Evolutionary conservation across 176 grass and related monocot species (phyloP), one percentile per base, ranked within the genome.

Genomic region (Carex scoparia): DNA sequence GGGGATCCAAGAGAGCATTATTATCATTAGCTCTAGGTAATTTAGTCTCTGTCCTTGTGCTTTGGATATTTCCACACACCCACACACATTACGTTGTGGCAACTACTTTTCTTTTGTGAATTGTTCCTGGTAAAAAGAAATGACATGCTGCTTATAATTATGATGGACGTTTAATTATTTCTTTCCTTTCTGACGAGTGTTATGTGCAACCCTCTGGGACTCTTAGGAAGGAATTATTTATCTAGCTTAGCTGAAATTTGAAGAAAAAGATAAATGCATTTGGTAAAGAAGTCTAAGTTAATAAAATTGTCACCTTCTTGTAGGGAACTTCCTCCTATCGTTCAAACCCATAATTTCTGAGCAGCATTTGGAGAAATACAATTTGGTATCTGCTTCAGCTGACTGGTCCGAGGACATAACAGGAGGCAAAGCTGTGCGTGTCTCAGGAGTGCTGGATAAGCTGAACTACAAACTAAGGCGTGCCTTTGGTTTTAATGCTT

Each of bases 21-120:
- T 91, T 93, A 87, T 93, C 94, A 86, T 81, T 96, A 88, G 91
- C 91, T 79, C 91, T 96, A 81, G 94, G 94, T 80, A 91, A 91
- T 81, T 84, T 76, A 46, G 72, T 30, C 48, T 30, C 48, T 75
- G 10, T 75, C 46, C 71, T 75, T 75, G 11, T 75, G 42, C 48
- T 76, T 48, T 55, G 4, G 49, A 56, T 53, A 49, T 77, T 77
- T 13, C 23, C 73, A 77, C 27, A 15, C 35, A 30, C 27, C 2
- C 49, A 15, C 73, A 76, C 18, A 37, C 12, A 53, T 69, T 55
- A 56, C 2, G 11, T 55, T 55, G 4, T 56, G 27, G 5, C 73
- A 46, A n/a, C 19, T 55, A 30, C 31, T 56, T 77, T 2, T 72
- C 46, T 72, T 46, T 44, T 73, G n/a, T 73, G 67, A 70, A 44